phyloP scores from a whole-genome alignment of 257 asterid genomes.

The Leonotis leonurus region DNA sequence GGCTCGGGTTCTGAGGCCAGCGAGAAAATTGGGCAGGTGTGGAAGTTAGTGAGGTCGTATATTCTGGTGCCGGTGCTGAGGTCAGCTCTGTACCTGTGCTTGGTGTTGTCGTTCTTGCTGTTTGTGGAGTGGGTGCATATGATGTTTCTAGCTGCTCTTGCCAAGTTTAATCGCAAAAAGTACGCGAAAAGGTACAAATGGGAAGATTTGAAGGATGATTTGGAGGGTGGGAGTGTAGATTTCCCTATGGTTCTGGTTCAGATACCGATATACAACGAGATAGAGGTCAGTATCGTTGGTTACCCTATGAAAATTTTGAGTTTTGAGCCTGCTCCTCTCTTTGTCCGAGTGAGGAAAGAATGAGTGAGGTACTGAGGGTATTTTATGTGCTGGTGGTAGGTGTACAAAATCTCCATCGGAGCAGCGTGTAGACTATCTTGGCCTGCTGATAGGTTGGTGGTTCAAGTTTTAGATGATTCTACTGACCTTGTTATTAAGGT shows the following conservation, averaged over 20 bases:
- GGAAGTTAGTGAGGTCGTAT: slow-evolving; percentile 22
- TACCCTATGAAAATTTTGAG: neutral
- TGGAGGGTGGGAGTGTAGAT: slow-evolving; percentile 36
- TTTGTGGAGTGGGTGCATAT: slow-evolving; percentile 55
- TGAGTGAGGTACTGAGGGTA: neutral
- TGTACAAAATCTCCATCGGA: slow-evolving; percentile 70
- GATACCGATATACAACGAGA: slow-evolving; percentile 61
- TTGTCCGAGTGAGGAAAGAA: no score
- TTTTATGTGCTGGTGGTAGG: slow-evolving; percentile 27
- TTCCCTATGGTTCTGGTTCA: slow-evolving; percentile 64
- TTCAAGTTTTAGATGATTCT: slow-evolving; percentile 81
- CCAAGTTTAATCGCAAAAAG: slow-evolving; percentile 37
- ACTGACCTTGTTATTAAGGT: slow-evolving; percentile 60
- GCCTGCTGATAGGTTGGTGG: slow-evolving; percentile 61
- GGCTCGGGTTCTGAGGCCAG: slow-evolving; percentile 20
- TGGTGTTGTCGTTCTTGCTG: slow-evolving; percentile 45
- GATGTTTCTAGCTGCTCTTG: slow-evolving; percentile 44
- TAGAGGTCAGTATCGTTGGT: slow-evolving; percentile 30
- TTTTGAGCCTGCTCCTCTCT: neutral
- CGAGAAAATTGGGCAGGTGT: slow-evolving; percentile 23
- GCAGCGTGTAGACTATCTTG: slow-evolving; percentile 79
- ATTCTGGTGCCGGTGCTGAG: slow-evolving; percentile 41
- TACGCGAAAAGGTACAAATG: slow-evolving; percentile 43
- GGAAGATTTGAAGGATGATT: slow-evolving; percentile 34
- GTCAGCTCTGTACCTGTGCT: slow-evolving; percentile 30